Base-by-base conservation (phyloP, 169 alveolate species). In the Haemoproteus tartakovskyi region DNA sequence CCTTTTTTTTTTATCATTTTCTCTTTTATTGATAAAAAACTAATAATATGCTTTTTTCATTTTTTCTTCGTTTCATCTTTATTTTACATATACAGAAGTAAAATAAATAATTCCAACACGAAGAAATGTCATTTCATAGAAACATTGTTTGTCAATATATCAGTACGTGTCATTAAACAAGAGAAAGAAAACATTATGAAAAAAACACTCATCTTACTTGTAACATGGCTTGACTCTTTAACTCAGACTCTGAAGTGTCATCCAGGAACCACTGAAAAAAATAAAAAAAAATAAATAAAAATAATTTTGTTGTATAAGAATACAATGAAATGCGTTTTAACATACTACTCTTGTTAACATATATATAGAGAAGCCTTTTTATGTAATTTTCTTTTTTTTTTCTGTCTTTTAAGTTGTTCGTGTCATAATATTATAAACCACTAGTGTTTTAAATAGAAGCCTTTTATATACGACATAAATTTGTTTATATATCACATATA, bases 151-250 rank as follows among this genome's bases (percentile, higher is more conserved):
- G n/a, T n/a, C n/a, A n/a, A n/a, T n/a, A n/a, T n/a, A n/a, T n/a
- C n/a, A n/a, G n/a, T n/a, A n/a, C n/a, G n/a, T n/a, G n/a, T n/a
- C n/a, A n/a, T n/a, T n/a, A n/a, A n/a, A n/a, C n/a, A n/a, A n/a
- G n/a, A n/a, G n/a, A n/a, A n/a, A n/a, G n/a, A n/a, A n/a, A n/a
- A n/a, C n/a, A n/a, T n/a, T n/a, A n/a, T n/a, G n/a, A n/a, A n/a
- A n/a, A n/a, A n/a, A n/a, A n/a, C n/a, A n/a, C n/a, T 33, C 9
- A 33, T 33, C 5, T 54, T 59, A 70, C 84, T 61, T 70, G 84
- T 24, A 70, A 38, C 84, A 70, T 70, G 40, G 78, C 78, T 70
- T 29, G 52, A 61, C 78, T 70, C 46, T 70, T 70, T 37, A 70
- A 36, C 38, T 70, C 84, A n/a, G 84, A 29, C 16, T 70, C 60